These are phyloP conservation scores for Ceratobasidium sp. DNA, from an alignment of 1,284 basidiomycete genomes.

Conservation along the genomic window DNA sequence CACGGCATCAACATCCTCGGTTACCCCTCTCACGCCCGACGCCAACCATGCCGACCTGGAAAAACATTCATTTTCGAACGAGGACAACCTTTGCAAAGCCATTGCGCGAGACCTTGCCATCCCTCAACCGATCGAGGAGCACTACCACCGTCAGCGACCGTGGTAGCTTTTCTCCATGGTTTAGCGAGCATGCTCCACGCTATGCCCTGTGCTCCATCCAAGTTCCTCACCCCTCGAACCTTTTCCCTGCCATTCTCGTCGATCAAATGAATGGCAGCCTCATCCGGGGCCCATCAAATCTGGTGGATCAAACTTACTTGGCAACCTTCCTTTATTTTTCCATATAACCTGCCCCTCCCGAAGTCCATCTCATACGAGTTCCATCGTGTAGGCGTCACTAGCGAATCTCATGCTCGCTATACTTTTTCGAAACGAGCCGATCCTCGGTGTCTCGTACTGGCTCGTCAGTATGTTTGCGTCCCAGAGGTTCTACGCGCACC, in stretches of 20 bases:
- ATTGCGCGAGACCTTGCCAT: conserved; percentile 20
- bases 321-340: conserved; percentile 25
- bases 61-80: conserved; percentile 31
- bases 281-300: conserved; percentile 37
- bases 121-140: conserved; percentile 28
- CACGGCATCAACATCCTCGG: conserved; percentile 5
- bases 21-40: conserved; percentile 14
- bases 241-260: background rate
- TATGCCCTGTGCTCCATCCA: background rate
- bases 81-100: conserved; percentile 4
- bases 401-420: conserved; percentile 28
- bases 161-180: conserved; percentile 41
- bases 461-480: conserved; percentile 18
- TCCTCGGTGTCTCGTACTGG: background rate
- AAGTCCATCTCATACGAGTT: conserved; percentile 2
- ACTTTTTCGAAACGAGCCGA: conserved; percentile 29
- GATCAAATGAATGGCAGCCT: conserved; percentile 8
- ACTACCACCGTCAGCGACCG: conserved; percentile 37
- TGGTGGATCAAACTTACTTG: conserved; percentile 24
- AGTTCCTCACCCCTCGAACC: background rate
- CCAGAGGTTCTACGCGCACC: conserved; percentile 34
- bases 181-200: background rate
- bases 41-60: conserved; percentile 7
- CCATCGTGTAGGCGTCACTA: conserved; percentile 23
- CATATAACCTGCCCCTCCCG: background rate